Percentiles rank a stretch among this genome's conserved stretches.
Evolutionary conservation across 2,329 filamentous ascomycete species (phyloP).

Genomic region (Aureobasidium lini): DNA sequence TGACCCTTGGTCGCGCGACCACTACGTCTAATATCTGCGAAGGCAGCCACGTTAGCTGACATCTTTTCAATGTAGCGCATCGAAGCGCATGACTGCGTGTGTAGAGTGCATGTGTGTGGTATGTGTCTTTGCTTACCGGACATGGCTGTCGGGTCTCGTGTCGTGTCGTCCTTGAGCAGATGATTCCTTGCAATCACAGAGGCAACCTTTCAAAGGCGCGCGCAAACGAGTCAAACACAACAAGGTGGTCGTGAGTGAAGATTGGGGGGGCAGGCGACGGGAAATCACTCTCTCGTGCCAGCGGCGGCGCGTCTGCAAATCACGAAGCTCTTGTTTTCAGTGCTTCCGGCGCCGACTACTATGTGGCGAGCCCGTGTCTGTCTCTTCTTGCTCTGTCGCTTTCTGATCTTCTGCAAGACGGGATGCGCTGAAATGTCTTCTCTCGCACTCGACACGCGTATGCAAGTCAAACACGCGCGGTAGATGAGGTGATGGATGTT

Average conservation of each 20-base stretch:
- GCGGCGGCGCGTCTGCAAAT: slow-evolving; percentile 8
- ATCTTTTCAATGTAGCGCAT: background rate
- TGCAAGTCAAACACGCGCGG: slow-evolving; percentile 2
- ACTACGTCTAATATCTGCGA: slow-evolving; percentile 80
- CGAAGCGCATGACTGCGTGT: background rate
- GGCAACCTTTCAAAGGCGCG: background rate
- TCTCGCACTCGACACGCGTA: slow-evolving; percentile 1
- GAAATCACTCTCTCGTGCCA: slow-evolving; percentile 3
- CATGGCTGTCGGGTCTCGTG: slow-evolving; percentile 7
- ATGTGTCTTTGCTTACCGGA: slow-evolving; percentile 15
- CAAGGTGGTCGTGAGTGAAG: background rate
- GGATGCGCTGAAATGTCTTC: background rate
- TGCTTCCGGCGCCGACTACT: background rate
- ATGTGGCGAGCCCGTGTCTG: background rate
- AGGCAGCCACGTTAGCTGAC: slow-evolving; percentile 27
- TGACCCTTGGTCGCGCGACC: slow-evolving; percentile 95
- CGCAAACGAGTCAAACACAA: slow-evolving; percentile 7
- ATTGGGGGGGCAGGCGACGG: background rate
- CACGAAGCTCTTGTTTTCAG: background rate
- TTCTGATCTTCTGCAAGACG: background rate
- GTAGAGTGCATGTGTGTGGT: background rate
- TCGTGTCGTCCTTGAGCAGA: background rate
- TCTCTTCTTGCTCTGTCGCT: background rate
- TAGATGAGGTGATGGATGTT: slow-evolving; percentile 5
- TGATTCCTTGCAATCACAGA: background rate